A percentile compares a stretch with the other conserved stretches of the same genome.
Conservation (phyloP, 345 rosid genomes). For the Citrus medica region DNA sequence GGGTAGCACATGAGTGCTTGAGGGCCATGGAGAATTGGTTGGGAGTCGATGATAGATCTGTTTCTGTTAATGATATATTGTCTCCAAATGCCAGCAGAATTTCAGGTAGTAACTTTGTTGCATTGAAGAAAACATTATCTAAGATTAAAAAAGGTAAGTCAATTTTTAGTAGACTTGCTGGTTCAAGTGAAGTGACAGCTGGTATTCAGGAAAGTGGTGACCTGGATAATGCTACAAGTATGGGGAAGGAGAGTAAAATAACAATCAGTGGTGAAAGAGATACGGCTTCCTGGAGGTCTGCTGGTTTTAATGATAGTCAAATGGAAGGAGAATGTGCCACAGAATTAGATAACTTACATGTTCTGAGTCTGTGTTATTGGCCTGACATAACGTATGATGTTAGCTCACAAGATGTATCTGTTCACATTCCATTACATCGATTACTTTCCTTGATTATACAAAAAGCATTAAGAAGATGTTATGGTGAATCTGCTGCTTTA, state of each 20-base stretch:
- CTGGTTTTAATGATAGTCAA: slow-evolving; percentile 31
- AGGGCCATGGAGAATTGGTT: slow-evolving; percentile 66
- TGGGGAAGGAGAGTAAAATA: slow-evolving; percentile 30
- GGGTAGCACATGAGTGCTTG: slow-evolving; percentile 71
- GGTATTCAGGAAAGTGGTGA: slow-evolving; percentile 30
- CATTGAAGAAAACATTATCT: slow-evolving; percentile 53
- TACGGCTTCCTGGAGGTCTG: slow-evolving; percentile 23
- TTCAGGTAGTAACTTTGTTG: slow-evolving; percentile 39
- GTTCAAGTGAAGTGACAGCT: slow-evolving; percentile 47
- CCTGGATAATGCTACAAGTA: slow-evolving; percentile 34
- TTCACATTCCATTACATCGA: slow-evolving; percentile 81
- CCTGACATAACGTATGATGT: slow-evolving; percentile 71
- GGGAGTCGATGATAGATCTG: slow-evolving; percentile 52
- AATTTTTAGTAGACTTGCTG: slow-evolving; percentile 47
- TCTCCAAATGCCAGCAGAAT: slow-evolving; percentile 34
- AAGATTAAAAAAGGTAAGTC: slow-evolving; percentile 53
- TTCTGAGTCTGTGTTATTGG: slow-evolving; percentile 64
- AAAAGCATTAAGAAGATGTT: slow-evolving; percentile 60
- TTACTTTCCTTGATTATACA: slow-evolving; percentile 74
- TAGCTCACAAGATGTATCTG: slow-evolving; percentile 72
- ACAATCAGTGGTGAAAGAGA: slow-evolving; percentile 24
- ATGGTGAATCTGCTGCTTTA: slow-evolving; percentile 48
- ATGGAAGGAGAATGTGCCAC: slow-evolving; percentile 30
- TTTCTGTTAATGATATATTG: slow-evolving; percentile 25
- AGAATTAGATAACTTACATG: slow-evolving; percentile 32